Conservation (phyloP, 2,329 filamentous ascomycete genomes). For the Pestalotiopsis sp. region DNA sequence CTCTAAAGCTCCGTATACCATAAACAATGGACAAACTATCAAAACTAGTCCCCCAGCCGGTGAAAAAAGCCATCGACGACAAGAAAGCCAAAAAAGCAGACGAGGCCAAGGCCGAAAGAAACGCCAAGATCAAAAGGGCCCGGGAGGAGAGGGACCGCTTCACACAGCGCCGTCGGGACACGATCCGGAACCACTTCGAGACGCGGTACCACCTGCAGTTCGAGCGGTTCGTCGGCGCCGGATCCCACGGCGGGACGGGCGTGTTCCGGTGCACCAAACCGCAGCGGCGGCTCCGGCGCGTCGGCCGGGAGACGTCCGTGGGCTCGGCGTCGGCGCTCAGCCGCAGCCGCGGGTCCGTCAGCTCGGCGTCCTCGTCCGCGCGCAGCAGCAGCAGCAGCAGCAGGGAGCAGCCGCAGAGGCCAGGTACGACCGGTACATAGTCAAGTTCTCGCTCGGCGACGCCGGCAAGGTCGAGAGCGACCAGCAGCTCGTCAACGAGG, state of each 20-base stretch:
- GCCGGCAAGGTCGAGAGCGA: background rate
- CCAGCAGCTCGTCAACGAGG: background rate
- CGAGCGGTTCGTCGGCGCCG: background rate
- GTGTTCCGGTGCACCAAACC: background rate
- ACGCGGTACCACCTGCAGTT: background rate
- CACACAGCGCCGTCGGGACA: background rate
- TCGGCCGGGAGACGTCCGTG: background rate
- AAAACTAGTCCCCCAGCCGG: no score
- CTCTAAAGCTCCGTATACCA: no score
- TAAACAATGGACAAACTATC: no score
- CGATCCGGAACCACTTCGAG: background rate
- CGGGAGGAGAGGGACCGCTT: background rate
- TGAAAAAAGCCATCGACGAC: no score
- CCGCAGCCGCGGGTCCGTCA: background rate
- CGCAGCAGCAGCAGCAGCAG: background rate
- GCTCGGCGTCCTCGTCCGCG: background rate
- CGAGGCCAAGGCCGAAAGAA: background rate
- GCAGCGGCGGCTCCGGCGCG: background rate
- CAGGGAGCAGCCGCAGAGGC: background rate
- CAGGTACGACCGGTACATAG: background rate
- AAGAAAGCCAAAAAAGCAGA: background rate
- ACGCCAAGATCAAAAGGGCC: background rate
- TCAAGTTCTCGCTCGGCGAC: background rate
- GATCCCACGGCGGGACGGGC: background rate
- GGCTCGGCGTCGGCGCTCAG: background rate